These are phyloP conservation scores for Ramaria sp. DNA, from an alignment of 768 basidiomycete genomes.

Conservation along the genomic window DNA sequence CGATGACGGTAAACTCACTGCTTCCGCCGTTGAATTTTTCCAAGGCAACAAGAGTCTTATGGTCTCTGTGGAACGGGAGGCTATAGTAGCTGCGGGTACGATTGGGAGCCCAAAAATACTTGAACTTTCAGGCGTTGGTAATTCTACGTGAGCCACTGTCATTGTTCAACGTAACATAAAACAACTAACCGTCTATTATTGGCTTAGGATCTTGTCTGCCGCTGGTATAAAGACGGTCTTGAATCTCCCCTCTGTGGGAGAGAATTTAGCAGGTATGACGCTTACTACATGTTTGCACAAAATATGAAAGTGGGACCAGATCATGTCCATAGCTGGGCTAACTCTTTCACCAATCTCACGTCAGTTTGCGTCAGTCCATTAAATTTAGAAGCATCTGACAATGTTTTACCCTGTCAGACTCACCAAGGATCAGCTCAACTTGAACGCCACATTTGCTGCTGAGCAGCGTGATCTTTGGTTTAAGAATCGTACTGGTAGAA, in stretches of 20 bases:
- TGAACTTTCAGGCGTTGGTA: conserved; percentile 31
- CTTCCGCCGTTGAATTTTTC: conserved; percentile 3
- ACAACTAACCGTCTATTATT: conserved; percentile 14
- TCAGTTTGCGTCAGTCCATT: background rate
- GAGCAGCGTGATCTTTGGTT: conserved; percentile 10
- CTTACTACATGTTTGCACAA: background rate
- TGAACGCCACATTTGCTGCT: conserved; percentile 5
- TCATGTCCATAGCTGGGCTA: conserved; percentile 11
- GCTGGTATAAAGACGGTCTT: conserved; percentile 6
- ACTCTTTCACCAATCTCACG: conserved; percentile 8
- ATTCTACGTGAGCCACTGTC: conserved; percentile 11
- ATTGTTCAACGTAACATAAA: conserved; percentile 12
- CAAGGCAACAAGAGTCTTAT: conserved; percentile 17
- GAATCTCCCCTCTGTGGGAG: conserved; percentile 7
- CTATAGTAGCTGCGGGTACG: conserved; percentile 19
- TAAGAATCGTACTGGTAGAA: conserved; percentile 7
- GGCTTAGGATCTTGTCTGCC: conserved; percentile 12
- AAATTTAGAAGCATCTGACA: background rate
- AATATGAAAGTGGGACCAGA: background rate
- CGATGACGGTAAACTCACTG: background rate
- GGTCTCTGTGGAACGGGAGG: conserved; percentile 28
- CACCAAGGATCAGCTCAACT: conserved; percentile 1
- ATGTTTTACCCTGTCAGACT: background rate
- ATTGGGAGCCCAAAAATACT: conserved; percentile 19
- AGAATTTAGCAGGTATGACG: conserved; percentile 1